These are phyloP conservation scores for Diplodia scrobiculata DNA, from an alignment of 2,329 filamentous ascomycete genomes.

Conservation along the genomic window DNA sequence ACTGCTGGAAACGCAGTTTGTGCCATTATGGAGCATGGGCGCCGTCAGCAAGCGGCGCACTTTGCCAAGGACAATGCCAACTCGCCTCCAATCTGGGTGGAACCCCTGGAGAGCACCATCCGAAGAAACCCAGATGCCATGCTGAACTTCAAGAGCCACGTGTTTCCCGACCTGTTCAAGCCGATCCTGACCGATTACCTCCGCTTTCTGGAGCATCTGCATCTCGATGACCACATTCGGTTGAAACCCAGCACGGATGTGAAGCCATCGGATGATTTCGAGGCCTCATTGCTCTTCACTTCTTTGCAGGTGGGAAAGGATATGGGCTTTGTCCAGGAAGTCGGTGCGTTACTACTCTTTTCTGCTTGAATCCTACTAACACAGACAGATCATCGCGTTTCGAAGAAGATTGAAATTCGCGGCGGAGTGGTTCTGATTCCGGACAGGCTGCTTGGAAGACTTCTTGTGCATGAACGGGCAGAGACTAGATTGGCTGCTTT, in stretches of 20 bases:
- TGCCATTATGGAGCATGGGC: conserved; percentile 40
- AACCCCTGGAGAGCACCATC: conserved; percentile 42
- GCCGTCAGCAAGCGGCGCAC: conserved; percentile 23
- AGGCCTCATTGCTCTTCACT: conserved; percentile 40
- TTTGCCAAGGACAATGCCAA: background rate
- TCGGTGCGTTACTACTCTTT: conserved; percentile 35
- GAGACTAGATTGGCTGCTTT: conserved; percentile 75
- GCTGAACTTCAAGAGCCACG: conserved; percentile 49
- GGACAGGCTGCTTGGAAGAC: conserved; percentile 48
- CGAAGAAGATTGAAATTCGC: conserved; percentile 36
- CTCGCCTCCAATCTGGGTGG: conserved; percentile 43
- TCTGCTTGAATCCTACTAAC: background rate
- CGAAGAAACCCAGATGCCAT: conserved; percentile 42
- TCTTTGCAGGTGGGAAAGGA: conserved; percentile 52
- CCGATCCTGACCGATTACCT: conserved; percentile 46
- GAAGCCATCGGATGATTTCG: conserved; percentile 37
- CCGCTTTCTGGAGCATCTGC: conserved; percentile 46
- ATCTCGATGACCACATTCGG: conserved; percentile 39
- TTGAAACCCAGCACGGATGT: conserved; percentile 18
- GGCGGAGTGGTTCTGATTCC: conserved; percentile 55
- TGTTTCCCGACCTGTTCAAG: conserved; percentile 53
- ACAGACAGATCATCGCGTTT: conserved; percentile 35
- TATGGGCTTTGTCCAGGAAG: conserved; percentile 49
- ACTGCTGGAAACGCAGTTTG: conserved; percentile 45
- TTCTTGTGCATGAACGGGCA: conserved; percentile 44